Evolutionary conservation across 1,139 yeast genomes (phyloP).

Genomic region (Geotrichum macrosporum): DNA sequence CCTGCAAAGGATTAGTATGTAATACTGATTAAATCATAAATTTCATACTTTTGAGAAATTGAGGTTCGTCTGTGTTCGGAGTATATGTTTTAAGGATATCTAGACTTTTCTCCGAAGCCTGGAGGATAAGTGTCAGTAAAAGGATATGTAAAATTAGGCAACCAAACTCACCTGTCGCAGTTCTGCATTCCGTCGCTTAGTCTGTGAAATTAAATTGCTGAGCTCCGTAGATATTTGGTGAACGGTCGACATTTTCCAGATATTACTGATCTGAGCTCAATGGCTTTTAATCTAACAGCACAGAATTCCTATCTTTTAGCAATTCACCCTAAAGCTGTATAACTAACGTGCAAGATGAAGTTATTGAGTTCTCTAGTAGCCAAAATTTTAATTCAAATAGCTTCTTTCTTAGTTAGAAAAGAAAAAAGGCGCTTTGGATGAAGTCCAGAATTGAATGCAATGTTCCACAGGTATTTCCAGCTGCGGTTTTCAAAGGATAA

Average conservation of each 20-base stretch:
- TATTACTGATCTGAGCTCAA: neutral
- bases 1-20: conserved; percentile 24
- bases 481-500: too few species aligned
- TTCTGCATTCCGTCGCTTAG: conserved; percentile 65
- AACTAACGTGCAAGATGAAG: too few species aligned
- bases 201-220: conserved; percentile 56
- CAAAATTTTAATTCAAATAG: too few species aligned
- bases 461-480: neutral
- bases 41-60: conserved; percentile 35
- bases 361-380: too few species aligned
- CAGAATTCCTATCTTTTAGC: too few species aligned
- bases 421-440: too few species aligned
- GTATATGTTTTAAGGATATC: conserved; percentile 44
- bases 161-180: conserved; percentile 47
- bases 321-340: too few species aligned
- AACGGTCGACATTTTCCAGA: conserved; percentile 20
- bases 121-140: conserved; percentile 15
- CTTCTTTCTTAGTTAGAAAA: too few species aligned
- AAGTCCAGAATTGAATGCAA: too few species aligned
- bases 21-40: conserved; percentile 18
- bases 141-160: neutral
- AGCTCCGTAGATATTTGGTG: conserved; percentile 47
- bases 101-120: conserved; percentile 61
- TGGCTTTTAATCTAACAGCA: too few species aligned
- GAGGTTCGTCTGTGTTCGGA: conserved; percentile 31